Evolutionary conservation across 2,329 filamentous ascomycete species (phyloP).

Genomic region (Fusarium pininemorale): DNA sequence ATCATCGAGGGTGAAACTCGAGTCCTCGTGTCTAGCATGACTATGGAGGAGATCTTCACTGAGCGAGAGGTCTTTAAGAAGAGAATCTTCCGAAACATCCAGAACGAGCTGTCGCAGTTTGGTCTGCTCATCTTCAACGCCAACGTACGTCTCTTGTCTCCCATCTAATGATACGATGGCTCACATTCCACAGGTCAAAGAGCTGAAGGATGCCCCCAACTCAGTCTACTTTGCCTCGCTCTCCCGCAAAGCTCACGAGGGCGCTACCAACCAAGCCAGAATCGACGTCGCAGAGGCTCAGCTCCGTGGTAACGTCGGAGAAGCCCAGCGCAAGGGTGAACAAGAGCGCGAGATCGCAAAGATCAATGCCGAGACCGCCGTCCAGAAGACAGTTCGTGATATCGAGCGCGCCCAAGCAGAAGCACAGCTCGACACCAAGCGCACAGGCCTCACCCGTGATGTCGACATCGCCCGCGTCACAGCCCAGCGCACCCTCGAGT

Average conservation of each 20-base stretch:
- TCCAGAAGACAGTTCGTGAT: slow-evolving; percentile 85
- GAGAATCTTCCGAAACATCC: slow-evolving; percentile 78
- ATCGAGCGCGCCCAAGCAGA: slow-evolving; percentile 83
- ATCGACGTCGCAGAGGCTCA: slow-evolving; percentile 73
- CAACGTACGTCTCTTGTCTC: slow-evolving; percentile 56
- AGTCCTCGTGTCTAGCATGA: slow-evolving; percentile 85
- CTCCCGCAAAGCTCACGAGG: slow-evolving; percentile 84
- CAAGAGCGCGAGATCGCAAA: slow-evolving; percentile 88
- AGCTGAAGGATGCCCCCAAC: slow-evolving; percentile 82
- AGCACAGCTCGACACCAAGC: slow-evolving; percentile 75
- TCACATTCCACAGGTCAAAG: slow-evolving; percentile 64
- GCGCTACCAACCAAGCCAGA: slow-evolving; percentile 80
- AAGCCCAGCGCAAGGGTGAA: slow-evolving; percentile 79
- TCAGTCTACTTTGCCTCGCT: slow-evolving; percentile 87
- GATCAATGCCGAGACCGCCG: slow-evolving; percentile 86
- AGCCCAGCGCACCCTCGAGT: slow-evolving; percentile 77
- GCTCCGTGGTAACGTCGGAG: slow-evolving; percentile 75
- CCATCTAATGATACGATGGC: background rate
- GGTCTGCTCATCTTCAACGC: slow-evolving; percentile 77
- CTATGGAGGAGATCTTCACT: slow-evolving; percentile 91
- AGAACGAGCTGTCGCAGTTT: slow-evolving; percentile 82
- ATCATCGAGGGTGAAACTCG: slow-evolving; percentile 91
- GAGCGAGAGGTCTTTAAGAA: slow-evolving; percentile 81
- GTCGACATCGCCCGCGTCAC: slow-evolving; percentile 80
- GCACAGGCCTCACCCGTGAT: slow-evolving; percentile 76